Evolutionary conservation across 2,329 filamentous ascomycete genomes (phyloP).

Genomic region (Rhynchosporium agropyri): DNA sequence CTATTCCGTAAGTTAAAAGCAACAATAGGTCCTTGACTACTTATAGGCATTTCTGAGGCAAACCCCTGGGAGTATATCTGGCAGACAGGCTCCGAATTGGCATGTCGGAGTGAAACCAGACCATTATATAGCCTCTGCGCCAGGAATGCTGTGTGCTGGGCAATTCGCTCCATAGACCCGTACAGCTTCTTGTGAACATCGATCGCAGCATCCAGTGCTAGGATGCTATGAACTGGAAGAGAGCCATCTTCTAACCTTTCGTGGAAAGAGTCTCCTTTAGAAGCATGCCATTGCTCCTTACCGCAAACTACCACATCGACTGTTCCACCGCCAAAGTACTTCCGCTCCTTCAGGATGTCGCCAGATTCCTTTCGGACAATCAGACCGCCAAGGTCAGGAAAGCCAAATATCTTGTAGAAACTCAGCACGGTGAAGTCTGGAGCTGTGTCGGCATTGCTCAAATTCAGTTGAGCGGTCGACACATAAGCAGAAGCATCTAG

Average conservation of each 20-base stretch:
- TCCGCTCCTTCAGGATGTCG: conserved; percentile 63
- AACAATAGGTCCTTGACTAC: conserved; percentile 70
- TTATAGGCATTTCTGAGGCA: conserved; percentile 37
- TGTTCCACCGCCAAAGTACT: conserved; percentile 92
- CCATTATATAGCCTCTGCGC: conserved; percentile 59
- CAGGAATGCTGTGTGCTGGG: conserved; percentile 71
- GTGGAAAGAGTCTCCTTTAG: conserved; percentile 72
- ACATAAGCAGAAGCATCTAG: conserved; percentile 83
- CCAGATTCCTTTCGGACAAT: conserved; percentile 76
- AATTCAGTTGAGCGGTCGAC: conserved; percentile 74
- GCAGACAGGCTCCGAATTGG: conserved; percentile 53
- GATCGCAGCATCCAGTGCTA: conserved; percentile 78
- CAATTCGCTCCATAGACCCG: conserved; percentile 68
- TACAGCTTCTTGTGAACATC: conserved; percentile 70
- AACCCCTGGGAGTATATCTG: conserved; percentile 41
- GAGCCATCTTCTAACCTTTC: conserved; percentile 90
- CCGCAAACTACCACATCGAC: conserved; percentile 83
- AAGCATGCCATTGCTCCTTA: conserved; percentile 81
- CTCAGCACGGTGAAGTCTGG: conserved; percentile 88
- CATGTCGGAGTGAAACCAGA: conserved; percentile 65
- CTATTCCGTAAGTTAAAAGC: conserved; percentile 80
- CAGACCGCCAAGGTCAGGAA: conserved; percentile 85
- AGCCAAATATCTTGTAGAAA: conserved; percentile 98
- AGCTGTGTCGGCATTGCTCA: conserved; percentile 60
- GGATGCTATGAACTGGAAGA: conserved; percentile 84